phyloP scores from a whole-genome alignment of 176 grass and related monocot species.

The Oryza brachyantha region DNA sequence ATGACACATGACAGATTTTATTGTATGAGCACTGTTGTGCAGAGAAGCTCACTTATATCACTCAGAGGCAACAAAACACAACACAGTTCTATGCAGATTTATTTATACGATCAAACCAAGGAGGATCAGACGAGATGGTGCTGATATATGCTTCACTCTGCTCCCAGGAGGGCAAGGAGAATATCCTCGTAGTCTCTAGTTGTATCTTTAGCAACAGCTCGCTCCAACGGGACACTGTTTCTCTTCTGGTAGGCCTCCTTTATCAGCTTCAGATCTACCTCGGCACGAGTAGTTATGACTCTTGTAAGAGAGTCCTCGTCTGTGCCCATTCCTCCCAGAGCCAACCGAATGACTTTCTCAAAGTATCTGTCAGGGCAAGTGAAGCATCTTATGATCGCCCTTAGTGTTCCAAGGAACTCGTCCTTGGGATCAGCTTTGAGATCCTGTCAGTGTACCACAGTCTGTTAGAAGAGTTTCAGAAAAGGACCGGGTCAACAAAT shows the following conservation, averaged over 20 bases:
- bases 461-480: not conserved
- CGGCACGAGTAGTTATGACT: slow-evolving; percentile 65
- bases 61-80: slow-evolving; percentile 25
- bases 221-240: slow-evolving; percentile 70
- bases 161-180: slow-evolving; percentile 66
- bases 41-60: slow-evolving; percentile 13
- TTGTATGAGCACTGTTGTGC: slow-evolving; percentile 3
- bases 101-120: slow-evolving; percentile 20
- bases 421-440: slow-evolving; percentile 82
- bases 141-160: slow-evolving; percentile 30
- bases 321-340: slow-evolving; percentile 63
- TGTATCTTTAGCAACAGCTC: slow-evolving; percentile 67
- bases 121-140: not conserved
- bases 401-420: slow-evolving; percentile 63
- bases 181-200: slow-evolving; percentile 74
- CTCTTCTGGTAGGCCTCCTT: slow-evolving; percentile 79
- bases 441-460: slow-evolving; percentile 33
- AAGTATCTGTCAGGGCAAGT: slow-evolving; percentile 78
- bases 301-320: slow-evolving; percentile 81
- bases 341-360: slow-evolving; percentile 58
- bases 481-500: not conserved
- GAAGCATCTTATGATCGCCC: slow-evolving; percentile 71
- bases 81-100: not conserved
- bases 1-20: not conserved
- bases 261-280: slow-evolving; percentile 75